A percentile compares a stretch with the other conserved stretches of the same genome.
Evolutionary conservation across 2,329 filamentous ascomycete species (phyloP).

Genomic region (Ascochyta lentis): DNA sequence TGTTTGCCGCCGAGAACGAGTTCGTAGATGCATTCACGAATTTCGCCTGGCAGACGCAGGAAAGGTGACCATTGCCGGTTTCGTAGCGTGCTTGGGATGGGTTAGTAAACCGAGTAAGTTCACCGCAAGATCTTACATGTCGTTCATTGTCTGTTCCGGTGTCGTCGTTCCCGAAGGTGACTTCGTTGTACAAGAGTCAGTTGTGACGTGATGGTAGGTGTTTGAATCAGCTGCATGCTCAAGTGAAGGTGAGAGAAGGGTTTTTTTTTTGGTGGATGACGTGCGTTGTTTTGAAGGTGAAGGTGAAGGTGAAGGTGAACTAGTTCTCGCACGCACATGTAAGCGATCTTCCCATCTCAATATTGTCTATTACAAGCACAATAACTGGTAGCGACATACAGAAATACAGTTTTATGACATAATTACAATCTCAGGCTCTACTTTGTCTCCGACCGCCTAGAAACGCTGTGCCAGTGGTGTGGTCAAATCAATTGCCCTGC

Average conservation of each 20-base stretch:
- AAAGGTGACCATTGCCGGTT: background rate
- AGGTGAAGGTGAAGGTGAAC: background rate
- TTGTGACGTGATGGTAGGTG: too few species aligned
- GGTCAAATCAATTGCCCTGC: too few species aligned
- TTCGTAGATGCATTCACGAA: background rate
- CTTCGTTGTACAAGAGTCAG: background rate
- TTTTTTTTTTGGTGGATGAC: background rate
- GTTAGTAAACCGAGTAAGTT: background rate
- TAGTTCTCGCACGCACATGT: too few species aligned
- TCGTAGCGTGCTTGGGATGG: background rate
- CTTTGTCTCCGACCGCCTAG: too few species aligned
- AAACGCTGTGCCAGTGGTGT: too few species aligned
- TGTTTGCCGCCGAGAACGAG: background rate
- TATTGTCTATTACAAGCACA: background rate
- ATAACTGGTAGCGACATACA: background rate
- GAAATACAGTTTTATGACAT: background rate
- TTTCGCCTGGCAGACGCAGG: background rate
- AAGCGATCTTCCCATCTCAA: too few species aligned
- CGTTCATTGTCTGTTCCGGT: background rate
- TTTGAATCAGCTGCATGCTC: too few species aligned
- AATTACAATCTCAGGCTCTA: background rate
- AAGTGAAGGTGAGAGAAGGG: background rate
- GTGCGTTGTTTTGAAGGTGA: background rate
- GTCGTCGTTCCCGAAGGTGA: too few species aligned
- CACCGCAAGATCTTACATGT: background rate